A percentile compares a stretch with the other conserved stretches of the same genome.
phyloP scores from a whole-genome alignment of 768 basidiomycete genomes.

The Mycena crocata region DNA sequence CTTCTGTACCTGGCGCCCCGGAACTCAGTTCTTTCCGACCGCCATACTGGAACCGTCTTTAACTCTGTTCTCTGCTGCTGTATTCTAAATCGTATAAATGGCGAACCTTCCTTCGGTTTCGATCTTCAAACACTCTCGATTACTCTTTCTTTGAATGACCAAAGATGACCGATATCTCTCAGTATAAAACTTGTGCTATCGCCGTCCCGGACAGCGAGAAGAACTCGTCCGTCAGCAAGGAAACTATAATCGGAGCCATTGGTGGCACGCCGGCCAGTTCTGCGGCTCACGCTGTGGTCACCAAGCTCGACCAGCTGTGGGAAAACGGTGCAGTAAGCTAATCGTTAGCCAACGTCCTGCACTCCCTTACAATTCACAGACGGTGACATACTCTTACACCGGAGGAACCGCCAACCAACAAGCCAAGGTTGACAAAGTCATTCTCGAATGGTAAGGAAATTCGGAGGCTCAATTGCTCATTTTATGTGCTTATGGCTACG shows the following conservation, averaged over 20 bases:
- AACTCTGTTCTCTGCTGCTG: no score
- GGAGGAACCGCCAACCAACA: slow-evolving; percentile 33
- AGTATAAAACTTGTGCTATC: not conserved
- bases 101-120: no score
- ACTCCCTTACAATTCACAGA: not conserved
- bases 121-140: no score
- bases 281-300: slow-evolving; percentile 8
- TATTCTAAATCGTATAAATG: no score
- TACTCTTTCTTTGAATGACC: no score
- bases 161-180: not conserved
- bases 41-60: no score
- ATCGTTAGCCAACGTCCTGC: not conserved
- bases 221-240: not conserved
- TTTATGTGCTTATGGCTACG: not conserved
- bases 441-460: slow-evolving; percentile 27
- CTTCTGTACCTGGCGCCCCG: no score
- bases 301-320: slow-evolving; percentile 11
- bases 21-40: no score
- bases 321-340: not conserved
- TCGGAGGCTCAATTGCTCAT: not conserved
- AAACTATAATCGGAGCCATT: not conserved
- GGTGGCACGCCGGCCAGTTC: not conserved
- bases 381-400: slow-evolving; percentile 26
- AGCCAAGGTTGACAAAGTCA: slow-evolving; percentile 24
- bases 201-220: slow-evolving; percentile 3